These are phyloP conservation scores for Patellifolia procumbens DNA, from an alignment of 179 eudicot species.

Conservation along the genomic window DNA sequence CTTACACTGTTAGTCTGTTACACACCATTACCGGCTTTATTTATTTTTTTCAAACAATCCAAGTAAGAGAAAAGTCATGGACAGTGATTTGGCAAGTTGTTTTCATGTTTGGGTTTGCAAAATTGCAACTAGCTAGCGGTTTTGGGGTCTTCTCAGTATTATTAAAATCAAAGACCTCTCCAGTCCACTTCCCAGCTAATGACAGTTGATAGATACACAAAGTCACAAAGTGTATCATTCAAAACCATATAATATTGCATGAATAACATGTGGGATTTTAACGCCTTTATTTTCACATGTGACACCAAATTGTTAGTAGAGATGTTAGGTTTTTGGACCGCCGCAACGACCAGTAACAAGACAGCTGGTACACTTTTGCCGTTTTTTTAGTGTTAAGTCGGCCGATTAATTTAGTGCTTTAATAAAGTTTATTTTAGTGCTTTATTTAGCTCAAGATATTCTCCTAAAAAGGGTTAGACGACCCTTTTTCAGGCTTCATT, in stretches of 20 bases:
- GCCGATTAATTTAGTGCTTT: neutral
- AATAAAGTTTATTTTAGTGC: no score
- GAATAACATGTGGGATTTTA: conserved; percentile 1
- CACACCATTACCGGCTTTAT: no score
- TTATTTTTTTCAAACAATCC: no score
- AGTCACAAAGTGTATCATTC: neutral
- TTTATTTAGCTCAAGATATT: no score
- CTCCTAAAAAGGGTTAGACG: no score
- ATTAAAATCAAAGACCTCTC: neutral
- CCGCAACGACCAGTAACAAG: neutral
- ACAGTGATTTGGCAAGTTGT: neutral
- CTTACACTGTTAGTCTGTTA: no score
- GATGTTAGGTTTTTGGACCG: conserved; percentile 8
- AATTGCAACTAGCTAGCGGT: neutral
- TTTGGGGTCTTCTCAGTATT: no score
- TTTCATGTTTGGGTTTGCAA: neutral
- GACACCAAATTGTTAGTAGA: conserved; percentile 6
- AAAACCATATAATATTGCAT: neutral
- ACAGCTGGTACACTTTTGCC: neutral
- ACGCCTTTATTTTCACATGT: neutral
- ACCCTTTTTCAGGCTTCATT: no score
- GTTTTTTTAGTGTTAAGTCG: neutral
- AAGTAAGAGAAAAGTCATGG: neutral
- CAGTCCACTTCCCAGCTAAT: neutral
- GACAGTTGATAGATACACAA: neutral